Base-by-base conservation (phyloP, 1,284 basidiomycete species). In the Kwoniella shivajii region DNA sequence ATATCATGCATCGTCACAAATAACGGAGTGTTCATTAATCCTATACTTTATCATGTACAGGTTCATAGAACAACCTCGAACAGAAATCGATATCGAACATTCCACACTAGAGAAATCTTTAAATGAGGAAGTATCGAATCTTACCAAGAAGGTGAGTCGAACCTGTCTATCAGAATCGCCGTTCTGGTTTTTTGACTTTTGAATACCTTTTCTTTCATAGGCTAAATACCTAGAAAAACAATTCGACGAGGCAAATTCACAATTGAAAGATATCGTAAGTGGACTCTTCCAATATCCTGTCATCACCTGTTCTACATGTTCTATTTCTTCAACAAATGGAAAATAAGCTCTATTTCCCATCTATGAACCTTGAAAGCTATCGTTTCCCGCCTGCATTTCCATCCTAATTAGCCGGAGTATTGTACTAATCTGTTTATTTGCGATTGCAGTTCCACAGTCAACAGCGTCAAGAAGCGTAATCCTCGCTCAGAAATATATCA, bases 151-250 rank as follows among this genome's bases (percentile, higher is more conserved):
- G 72, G 71, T 68, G 45, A 37, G 63, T 55, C n/a, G n/a, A 30
- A 9, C 11, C 26, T 11, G 13, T 18, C 30, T 29, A 36, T 38
- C 14, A 39, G 18, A 22, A 45, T 13, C 27, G 26, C 11, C 2
- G 18, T 34, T 30, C 7, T 33, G 3, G 18, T 33, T 2, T 10
- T 22, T 27, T 33, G 5, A 10, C 9, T 10, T 30, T 39, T 29
- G 29, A 29, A 36, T 18, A n/a, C n/a, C n/a, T n/a, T 33, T 46
- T 9, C 27, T 4, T 20, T 18, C 4, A 36, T 31, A 92, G 90
- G 82, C 86, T 20, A 94, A 93, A 77, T 93, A 88, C 74, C 82
- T 93, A 5, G 91, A 94, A 76, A 93, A 92, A 70, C 90, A 92
- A 72, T 90, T 89, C 73, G 89, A 88, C 59, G 90, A 93, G 69